These are phyloP conservation scores for Glycine soja DNA, from an alignment of 306 rosid species.

Conservation along the genomic window DNA sequence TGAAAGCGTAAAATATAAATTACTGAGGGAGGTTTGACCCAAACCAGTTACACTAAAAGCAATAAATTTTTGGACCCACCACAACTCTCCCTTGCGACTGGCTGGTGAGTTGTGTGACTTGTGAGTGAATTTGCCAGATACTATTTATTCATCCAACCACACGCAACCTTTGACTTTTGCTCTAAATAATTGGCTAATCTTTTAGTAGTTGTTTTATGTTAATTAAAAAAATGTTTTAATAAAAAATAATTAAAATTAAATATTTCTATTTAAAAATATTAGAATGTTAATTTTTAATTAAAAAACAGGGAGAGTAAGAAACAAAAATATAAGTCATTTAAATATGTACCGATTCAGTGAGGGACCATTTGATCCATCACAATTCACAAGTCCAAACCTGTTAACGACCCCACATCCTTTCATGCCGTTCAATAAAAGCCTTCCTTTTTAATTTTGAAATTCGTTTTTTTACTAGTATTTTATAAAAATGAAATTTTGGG, in stretches of 20 bases:
- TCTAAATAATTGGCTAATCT: not conserved
- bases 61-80: slow-evolving; percentile 41
- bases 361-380: slow-evolving; percentile 28
- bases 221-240: not conserved
- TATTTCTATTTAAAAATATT: not conserved
- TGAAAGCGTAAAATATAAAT: not conserved
- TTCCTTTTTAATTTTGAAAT: not conserved
- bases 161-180: slow-evolving; percentile 50
- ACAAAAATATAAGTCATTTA: not conserved
- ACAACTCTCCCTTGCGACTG: slow-evolving; percentile 20
- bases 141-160: slow-evolving; percentile 25
- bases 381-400: slow-evolving; percentile 16
- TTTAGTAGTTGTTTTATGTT: too few species aligned
- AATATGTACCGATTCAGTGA: not conserved
- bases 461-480: too few species aligned
- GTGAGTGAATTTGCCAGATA: not conserved
- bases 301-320: not conserved
- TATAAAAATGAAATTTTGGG: not conserved
- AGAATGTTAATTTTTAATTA: not conserved
- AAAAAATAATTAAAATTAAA: not conserved
- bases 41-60: slow-evolving; percentile 11
- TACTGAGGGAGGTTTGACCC: slow-evolving; percentile 9
- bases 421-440: slow-evolving; percentile 43
- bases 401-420: slow-evolving; percentile 36
- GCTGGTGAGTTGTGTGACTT: not conserved